Conservation (phyloP, 805 yeast genomes). For the Ogataea neopini region DNA sequence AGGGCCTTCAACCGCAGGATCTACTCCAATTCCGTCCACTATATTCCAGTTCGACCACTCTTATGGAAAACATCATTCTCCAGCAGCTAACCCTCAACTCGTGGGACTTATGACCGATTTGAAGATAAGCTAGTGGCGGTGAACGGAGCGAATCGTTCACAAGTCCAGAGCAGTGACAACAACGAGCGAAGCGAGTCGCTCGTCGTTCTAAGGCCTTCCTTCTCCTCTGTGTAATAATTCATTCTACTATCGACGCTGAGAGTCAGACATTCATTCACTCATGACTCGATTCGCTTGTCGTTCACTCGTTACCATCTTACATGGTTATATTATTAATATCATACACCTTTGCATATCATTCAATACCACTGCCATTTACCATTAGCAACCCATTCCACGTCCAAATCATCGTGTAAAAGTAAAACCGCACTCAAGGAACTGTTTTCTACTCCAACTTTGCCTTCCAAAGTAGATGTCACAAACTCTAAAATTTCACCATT, state of each 20-base stretch:
- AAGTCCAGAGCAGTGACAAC: no score
- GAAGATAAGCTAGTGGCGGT: conserved; percentile 17
- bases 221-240: no score
- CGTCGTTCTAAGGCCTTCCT: no score
- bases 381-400: conserved; percentile 28
- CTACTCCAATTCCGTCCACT: conserved; percentile 14
- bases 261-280: no score
- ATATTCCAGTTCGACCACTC: conserved; percentile 16
- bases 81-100: conserved; percentile 3
- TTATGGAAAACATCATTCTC: conserved; percentile 4
- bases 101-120: conserved; percentile 19
- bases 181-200: no score
- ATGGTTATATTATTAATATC: not conserved
- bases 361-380: conserved; percentile 33
- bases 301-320: not conserved
- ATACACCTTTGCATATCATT: not conserved
- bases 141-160: no score
- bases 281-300: not conserved
- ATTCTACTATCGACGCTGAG: no score
- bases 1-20: conserved; percentile 10
- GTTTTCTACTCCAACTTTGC: conserved; percentile 19
- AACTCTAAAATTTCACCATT: conserved; percentile 14
- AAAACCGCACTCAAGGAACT: conserved; percentile 25
- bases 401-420: conserved; percentile 13
- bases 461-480: conserved; percentile 15